Conservation (phyloP, 805 yeast species). For the Metschnikowia aberdeeniae region DNA sequence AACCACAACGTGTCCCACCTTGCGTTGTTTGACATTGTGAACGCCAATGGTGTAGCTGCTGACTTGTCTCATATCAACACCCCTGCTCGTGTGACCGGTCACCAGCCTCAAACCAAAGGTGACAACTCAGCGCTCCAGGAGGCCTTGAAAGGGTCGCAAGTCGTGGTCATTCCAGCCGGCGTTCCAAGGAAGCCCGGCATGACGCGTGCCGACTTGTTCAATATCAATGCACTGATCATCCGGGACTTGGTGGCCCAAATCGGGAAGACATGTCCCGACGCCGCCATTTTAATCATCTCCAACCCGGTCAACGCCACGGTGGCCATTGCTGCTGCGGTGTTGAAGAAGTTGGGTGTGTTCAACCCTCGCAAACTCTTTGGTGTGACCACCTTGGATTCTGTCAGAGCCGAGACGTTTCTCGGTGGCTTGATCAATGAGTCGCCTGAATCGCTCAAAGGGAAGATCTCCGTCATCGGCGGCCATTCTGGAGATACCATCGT, state of each 20-base stretch:
- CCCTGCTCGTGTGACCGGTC: constrained; percentile 37
- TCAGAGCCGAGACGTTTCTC: constrained; percentile 44
- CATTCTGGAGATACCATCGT: constrained; percentile 47
- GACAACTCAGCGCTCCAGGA: constrained; percentile 34
- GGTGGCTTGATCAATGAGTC: constrained; percentile 31
- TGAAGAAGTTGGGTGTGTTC: constrained; percentile 44
- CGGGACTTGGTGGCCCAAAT: constrained; percentile 41
- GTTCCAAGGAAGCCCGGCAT: constrained; percentile 48
- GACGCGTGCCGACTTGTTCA: constrained; percentile 46
- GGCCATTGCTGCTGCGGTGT: constrained; percentile 46
- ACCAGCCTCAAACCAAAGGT: constrained; percentile 37
- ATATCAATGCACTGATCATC: constrained; percentile 43
- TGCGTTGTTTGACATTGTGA: constrained; percentile 41
- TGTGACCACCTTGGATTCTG: constrained; percentile 44
- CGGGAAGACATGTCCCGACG: constrained; percentile 37
- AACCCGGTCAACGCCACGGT: constrained; percentile 47
- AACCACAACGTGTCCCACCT: constrained; percentile 37
- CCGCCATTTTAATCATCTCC: constrained; percentile 43
- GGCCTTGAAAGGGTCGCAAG: constrained; percentile 36
- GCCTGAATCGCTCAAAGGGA: constrained; percentile 35
- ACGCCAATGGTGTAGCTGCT: constrained; percentile 45
- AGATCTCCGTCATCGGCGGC: constrained; percentile 43
- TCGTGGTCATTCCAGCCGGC: constrained; percentile 46
- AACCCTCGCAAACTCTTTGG: constrained; percentile 44
- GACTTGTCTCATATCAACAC: constrained; percentile 42